A percentile compares a stretch with the other conserved stretches of the same genome.
Evolutionary conservation across 1,139 yeast species (phyloP).

Genomic region (Suhomyces bolitotheri): DNA sequence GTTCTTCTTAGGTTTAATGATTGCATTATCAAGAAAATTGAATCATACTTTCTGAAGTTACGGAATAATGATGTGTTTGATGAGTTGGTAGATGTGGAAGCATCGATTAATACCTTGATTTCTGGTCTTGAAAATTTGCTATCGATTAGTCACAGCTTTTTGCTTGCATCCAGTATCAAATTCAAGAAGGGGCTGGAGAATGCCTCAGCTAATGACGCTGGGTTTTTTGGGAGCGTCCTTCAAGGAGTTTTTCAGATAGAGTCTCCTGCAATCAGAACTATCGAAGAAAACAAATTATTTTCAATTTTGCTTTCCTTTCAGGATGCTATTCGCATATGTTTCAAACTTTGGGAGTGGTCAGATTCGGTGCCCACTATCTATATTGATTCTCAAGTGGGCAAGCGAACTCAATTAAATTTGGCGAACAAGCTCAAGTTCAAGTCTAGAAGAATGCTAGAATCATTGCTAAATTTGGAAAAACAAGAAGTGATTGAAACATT

Average conservation of each 20-base stretch:
- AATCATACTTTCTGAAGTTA: slow-evolving; percentile 31
- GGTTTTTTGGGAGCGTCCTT: slow-evolving; percentile 73
- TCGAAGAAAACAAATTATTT: slow-evolving; percentile 54
- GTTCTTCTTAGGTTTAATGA: slow-evolving; percentile 52
- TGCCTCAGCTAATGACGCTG: slow-evolving; percentile 33
- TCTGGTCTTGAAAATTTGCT: slow-evolving; percentile 69
- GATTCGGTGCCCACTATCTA: slow-evolving; percentile 43
- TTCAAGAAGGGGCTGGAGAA: slow-evolving; percentile 18
- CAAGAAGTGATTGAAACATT: slow-evolving; percentile 71
- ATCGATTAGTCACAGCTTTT: slow-evolving; percentile 60
- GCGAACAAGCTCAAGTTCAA: slow-evolving; percentile 72
- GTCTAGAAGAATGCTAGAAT: slow-evolving; percentile 66
- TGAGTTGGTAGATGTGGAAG: slow-evolving; percentile 37
- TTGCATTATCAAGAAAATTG: slow-evolving; percentile 50
- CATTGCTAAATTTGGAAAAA: slow-evolving; percentile 70
- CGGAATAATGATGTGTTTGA: slow-evolving; percentile 18
- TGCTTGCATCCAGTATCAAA: slow-evolving; percentile 37
- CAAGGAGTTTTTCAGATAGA: slow-evolving; percentile 88
- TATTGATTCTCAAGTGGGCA: slow-evolving; percentile 18
- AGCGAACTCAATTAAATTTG: slow-evolving; percentile 55
- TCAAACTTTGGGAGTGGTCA: slow-evolving; percentile 74
- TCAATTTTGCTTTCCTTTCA: slow-evolving; percentile 64
- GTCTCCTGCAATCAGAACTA: slow-evolving; percentile 57
- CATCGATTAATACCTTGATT: slow-evolving; percentile 52
- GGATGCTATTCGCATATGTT: slow-evolving; percentile 56